Conservation (phyloP, 1,284 basidiomycete genomes). For the Butyriboletus regius region DNA sequence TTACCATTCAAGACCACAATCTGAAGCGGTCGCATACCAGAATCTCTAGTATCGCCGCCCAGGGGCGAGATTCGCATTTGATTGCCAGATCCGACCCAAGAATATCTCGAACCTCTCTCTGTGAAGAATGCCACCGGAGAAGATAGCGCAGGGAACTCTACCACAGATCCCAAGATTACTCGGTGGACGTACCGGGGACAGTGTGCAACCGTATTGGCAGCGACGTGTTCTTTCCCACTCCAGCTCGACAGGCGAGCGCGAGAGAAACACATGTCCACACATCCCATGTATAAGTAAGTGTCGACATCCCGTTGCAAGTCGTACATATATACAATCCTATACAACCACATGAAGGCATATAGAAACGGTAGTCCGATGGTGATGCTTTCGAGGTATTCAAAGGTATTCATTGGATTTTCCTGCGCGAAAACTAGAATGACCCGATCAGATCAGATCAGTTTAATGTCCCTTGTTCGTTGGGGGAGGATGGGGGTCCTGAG, state of each 20-base stretch:
- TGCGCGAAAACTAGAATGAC: conserved; percentile 16
- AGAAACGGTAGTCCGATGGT: background rate
- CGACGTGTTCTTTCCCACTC: background rate
- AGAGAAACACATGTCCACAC: background rate
- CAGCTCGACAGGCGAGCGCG: background rate
- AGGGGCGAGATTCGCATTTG: background rate
- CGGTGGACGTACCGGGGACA: no score
- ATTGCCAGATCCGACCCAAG: background rate
- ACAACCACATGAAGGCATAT: background rate
- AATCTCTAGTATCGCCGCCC: no score
- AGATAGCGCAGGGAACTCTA: no score
- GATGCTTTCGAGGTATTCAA: background rate
- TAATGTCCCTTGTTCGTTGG: background rate
- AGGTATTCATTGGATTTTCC: conserved; percentile 11
- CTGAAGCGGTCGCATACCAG: background rate
- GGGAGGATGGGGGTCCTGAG: background rate
- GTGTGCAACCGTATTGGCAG: background rate
- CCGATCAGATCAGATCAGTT: background rate
- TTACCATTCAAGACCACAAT: background rate
- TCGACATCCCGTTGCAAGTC: background rate
- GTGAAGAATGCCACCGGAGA: background rate
- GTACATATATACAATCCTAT: background rate
- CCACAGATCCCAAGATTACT: background rate
- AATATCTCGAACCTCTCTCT: background rate
- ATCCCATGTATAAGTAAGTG: background rate